These are phyloP conservation scores for Chaetomiaceae sp. DNA, from an alignment of 2,329 filamentous ascomycete species.

Conservation along the genomic window DNA sequence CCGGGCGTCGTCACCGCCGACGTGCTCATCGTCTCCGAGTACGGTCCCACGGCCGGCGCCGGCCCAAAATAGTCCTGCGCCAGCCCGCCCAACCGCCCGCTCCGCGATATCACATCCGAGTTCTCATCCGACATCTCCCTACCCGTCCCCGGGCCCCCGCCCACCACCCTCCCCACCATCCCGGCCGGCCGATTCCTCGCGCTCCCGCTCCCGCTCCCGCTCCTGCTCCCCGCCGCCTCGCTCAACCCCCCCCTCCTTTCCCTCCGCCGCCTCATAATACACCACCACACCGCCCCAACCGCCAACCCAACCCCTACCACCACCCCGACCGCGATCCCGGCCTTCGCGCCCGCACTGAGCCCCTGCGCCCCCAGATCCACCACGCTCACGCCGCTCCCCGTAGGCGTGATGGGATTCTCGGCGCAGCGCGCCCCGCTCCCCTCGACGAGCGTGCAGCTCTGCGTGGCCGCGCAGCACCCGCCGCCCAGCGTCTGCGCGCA, in stretches of 20 bases:
- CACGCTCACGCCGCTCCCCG: constrained; percentile 16
- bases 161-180: constrained; percentile 20
- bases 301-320: constrained; percentile 41
- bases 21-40: constrained; percentile 34
- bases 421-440: constrained; percentile 41
- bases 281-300: constrained; percentile 43
- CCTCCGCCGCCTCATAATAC: constrained; percentile 46
- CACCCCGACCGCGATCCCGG: constrained; percentile 53
- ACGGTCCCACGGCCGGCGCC: constrained; percentile 43
- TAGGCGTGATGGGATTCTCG: constrained; percentile 25
- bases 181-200: constrained; percentile 26
- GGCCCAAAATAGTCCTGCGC: constrained; percentile 44
- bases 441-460: constrained; percentile 39
- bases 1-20: constrained; percentile 28
- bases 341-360: constrained; percentile 49
- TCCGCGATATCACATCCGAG: constrained; percentile 32
- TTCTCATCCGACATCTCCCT: constrained; percentile 28
- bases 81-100: constrained; percentile 31
- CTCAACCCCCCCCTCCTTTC: constrained; percentile 30
- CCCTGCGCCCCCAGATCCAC: constrained; percentile 22
- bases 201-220: background rate
- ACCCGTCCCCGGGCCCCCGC: constrained; percentile 25
- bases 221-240: constrained; percentile 18
- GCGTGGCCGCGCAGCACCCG: constrained; percentile 46
- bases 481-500: constrained; percentile 44